Conservation (phyloP, 2,329 filamentous ascomycete species). For the Cercospora sesami region DNA sequence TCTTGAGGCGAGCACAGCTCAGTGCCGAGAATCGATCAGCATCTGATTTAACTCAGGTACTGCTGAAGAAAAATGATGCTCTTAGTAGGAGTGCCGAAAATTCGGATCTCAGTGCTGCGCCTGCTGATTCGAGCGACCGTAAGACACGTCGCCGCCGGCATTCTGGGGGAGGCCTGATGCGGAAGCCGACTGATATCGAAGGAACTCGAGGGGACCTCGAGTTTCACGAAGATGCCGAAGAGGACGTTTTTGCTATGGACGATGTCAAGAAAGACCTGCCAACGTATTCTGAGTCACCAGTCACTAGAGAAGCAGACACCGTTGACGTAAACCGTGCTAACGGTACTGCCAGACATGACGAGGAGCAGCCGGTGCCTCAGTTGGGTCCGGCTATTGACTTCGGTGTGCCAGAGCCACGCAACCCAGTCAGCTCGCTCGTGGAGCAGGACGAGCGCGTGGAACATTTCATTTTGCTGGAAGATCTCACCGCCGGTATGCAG, state of each 20-base stretch:
- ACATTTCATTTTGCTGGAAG: conserved; percentile 90
- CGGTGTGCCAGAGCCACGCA: conserved; percentile 35
- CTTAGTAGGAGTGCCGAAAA: conserved; percentile 37
- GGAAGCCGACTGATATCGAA: conserved; percentile 67
- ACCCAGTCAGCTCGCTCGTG: conserved; percentile 49
- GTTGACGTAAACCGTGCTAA: neutral
- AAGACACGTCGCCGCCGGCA: conserved; percentile 63
- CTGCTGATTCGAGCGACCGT: neutral
- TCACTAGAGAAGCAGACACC: neutral
- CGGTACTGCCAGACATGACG: neutral
- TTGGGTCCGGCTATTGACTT: conserved; percentile 38
- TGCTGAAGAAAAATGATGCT: conserved; percentile 24
- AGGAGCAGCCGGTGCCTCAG: conserved; percentile 13
- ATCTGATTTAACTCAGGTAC: conserved; percentile 30
- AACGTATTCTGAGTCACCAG: conserved; percentile 3
- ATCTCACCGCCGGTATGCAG: conserved; percentile 94
- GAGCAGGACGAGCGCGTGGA: conserved; percentile 68
- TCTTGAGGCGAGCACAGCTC: conserved; percentile 38
- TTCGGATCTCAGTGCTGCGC: conserved; percentile 24
- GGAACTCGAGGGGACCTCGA: conserved; percentile 72
- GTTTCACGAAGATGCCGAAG: conserved; percentile 77
- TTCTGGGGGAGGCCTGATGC: conserved; percentile 80
- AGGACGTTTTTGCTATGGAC: conserved; percentile 69
- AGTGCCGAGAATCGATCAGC: conserved; percentile 26
- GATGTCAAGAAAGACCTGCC: conserved; percentile 41